Evolutionary conservation across 306 rosid species (phyloP).

Genomic region (Quercus agrifolia): DNA sequence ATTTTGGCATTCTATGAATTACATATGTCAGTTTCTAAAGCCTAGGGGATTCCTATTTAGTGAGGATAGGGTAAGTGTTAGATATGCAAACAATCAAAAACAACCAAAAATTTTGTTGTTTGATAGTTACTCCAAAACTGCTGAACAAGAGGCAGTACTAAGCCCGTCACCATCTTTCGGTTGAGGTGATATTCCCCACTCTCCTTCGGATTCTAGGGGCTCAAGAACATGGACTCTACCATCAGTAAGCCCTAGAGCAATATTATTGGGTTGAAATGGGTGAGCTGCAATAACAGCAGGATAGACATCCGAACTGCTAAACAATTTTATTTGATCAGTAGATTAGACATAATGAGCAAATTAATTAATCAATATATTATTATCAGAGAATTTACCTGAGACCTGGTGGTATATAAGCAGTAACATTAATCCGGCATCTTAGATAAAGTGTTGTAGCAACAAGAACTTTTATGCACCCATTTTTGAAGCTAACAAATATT

Average conservation of each 20-base stretch:
- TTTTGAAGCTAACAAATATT: constrained; percentile 10
- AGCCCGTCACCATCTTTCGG: neutral
- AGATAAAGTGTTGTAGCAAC: neutral
- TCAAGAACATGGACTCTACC: constrained; percentile 16
- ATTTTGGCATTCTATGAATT: neutral
- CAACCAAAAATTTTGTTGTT: neutral
- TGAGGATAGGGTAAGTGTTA: no score
- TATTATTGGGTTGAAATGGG: constrained; percentile 8
- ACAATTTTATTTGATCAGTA: neutral
- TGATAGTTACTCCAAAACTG: neutral
- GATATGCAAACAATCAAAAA: no score
- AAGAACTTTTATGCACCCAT: constrained; percentile 14
- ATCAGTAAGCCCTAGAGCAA: constrained; percentile 19
- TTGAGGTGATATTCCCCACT: neutral
- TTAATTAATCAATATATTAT: neutral
- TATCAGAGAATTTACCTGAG: neutral
- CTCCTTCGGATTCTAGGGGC: constrained; percentile 13
- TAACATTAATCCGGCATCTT: constrained; percentile 10
- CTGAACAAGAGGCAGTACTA: neutral
- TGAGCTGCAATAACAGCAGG: constrained; percentile 12
- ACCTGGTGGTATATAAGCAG: neutral
- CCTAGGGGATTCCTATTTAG: no score
- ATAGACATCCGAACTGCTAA: constrained; percentile 9
- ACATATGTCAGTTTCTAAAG: no score
- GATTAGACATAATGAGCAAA: neutral